Evolutionary conservation across 2,329 filamentous ascomycete genomes (phyloP).

Genomic region (Alternaria infectoria): DNA sequence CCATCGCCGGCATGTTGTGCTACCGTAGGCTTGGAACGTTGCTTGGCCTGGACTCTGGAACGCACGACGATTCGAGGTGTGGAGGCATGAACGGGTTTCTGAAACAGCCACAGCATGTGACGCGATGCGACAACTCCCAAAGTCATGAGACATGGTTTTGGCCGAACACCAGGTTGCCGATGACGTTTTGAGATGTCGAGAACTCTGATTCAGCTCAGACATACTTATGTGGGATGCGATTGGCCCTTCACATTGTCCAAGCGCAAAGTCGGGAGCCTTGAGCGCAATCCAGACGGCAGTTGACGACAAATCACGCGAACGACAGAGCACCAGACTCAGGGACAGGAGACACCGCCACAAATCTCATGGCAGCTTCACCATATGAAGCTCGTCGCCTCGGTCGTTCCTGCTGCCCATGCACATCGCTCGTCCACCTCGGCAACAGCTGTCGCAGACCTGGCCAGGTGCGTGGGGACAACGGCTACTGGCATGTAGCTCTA

Average conservation of each 20-base stretch:
- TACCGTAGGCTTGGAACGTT: slow-evolving; percentile 8
- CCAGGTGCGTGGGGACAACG: slow-evolving; percentile 3
- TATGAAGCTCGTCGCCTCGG: background rate
- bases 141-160: background rate
- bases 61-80: slow-evolving; percentile 12
- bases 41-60: slow-evolving; percentile 20
- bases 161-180: background rate
- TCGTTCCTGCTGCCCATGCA: background rate
- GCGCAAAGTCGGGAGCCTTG: background rate
- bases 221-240: background rate
- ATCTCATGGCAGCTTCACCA: background rate
- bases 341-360: background rate
- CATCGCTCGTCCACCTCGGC: slow-evolving; percentile 1
- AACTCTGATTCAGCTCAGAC: background rate
- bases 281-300: background rate
- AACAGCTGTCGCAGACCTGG: background rate
- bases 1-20: background rate
- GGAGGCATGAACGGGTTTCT: slow-evolving; percentile 16
- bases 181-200: background rate
- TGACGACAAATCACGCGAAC: background rate
- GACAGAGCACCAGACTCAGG: background rate
- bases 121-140: slow-evolving; percentile 1
- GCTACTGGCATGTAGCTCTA: slow-evolving; percentile 18
- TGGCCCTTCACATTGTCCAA: background rate
- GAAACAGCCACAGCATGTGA: slow-evolving; percentile 19